Base-by-base conservation (phyloP, 257 asterid genomes). In the Ilex asprella region DNA sequence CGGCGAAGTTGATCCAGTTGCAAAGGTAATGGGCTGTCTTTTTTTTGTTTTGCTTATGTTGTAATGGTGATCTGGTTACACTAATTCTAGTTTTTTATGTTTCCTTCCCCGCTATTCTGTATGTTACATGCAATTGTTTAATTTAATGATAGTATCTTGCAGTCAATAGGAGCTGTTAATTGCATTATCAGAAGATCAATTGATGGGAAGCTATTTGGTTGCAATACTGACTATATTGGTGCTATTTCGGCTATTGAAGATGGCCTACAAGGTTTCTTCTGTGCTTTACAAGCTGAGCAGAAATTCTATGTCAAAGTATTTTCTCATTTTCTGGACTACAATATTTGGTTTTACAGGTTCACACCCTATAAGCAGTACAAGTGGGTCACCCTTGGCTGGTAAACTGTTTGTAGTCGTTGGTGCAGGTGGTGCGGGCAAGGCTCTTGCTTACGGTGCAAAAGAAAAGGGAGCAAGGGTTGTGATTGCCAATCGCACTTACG, bases 361-460 rank as follows among this genome's bases (percentile, higher is more conserved):
- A 9, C 74, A 63, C 10, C 60, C 62, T 65, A 69, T 61, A 46
- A 58, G 71, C 43, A 35, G 51, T 61, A 78, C 77, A 31, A 64
- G 51, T 11, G 68, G 55, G 58, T 93, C 96, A 3, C 97, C 94
- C 47, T 76, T 89, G 77, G 86, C 84, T 29, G 90, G 95, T 55
- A 93, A 85, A 75, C 61, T 89, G 63, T 89, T 93, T 65, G 81
- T 93, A 30, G 92, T 93, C 63, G 82, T 89, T 62, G 99, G 97
- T 51, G 99, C 99, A 61, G 99, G 99, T 30, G 99, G 99, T 43
- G 99, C 97, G n/a, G 97, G 96, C 50, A 89, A 82, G 79, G 92
- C 97, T 21, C 86, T 93, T 56, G 99, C 99, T 59, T 89, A 82
- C 67, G 99, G 99, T 41, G 97, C 99, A 59, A 93, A 89, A 75